Base-by-base conservation (phyloP, 345 rosid genomes). In the Raphanus raphanistrum region DNA sequence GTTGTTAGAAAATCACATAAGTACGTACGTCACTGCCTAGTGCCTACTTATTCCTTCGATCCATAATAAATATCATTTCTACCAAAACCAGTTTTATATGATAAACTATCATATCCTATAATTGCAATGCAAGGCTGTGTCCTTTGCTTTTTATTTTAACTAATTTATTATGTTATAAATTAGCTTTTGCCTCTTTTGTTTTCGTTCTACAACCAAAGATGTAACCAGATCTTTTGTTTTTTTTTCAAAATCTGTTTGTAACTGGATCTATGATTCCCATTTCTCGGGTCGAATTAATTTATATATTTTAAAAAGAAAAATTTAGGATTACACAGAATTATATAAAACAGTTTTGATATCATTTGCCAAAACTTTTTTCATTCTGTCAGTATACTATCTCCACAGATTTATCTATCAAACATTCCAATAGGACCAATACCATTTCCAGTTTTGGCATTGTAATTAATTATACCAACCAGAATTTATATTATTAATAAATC, bases 41-140 rank as follows among this genome's bases (percentile, higher is more conserved):
- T 66, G 74, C 74, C 66, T 79, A 68, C 61, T 73, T 62, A 62
- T 68, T 79, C 66, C 17, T 36, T 73, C 17, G 29, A 59, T 61
- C 60, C 66, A 73, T 27, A 73, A 52, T 78, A 73, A 79, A 73
- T 68, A 79, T 52, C 0, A 73, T 36, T 68, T 73, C 74, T 74
- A 68, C 78, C 66, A 73, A 63, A 68, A 67, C 74, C 29, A 68
- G 25, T 73, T 61, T 68, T 52, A 73, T 79, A 79, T 79, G 50
- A 68, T 67, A 27, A 61, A 67, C 8, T 66, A 6, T 50, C 59
- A 61, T 73, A 41, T 13, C 21, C 21, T 36, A 79, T 79, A 68
- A 68, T 79, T 73, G 82, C 58, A 79, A 13, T 68, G 82, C 82
- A 79, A 79, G 82, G 82, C 82, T 79, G 82, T 79, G 82, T 79